phyloP scores from a whole-genome alignment of 2,329 filamentous ascomycete genomes.

The Chaetomium sp. region DNA sequence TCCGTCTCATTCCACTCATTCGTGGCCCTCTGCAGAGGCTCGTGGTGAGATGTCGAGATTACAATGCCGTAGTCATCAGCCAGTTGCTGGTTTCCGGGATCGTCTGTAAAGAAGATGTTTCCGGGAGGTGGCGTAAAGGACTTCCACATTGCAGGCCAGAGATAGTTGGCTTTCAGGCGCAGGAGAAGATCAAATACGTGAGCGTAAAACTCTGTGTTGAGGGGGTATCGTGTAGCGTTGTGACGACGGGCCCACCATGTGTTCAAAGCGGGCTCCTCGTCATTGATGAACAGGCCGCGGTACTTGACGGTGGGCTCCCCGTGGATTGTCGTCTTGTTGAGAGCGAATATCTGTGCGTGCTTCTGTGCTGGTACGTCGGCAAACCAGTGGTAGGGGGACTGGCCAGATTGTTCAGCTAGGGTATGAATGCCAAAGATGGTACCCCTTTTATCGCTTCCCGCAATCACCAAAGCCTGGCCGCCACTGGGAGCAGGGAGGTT shows the following conservation, averaged over 20 bases:
- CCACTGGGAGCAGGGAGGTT: constrained; percentile 50
- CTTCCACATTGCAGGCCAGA: constrained; percentile 70
- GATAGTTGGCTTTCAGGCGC: constrained; percentile 62
- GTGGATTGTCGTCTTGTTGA: constrained; percentile 50
- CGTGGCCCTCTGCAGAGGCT: constrained; percentile 64
- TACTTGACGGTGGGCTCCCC: constrained; percentile 60
- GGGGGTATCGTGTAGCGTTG: constrained; percentile 48
- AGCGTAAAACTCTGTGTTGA: constrained; percentile 60
- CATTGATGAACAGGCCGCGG: constrained; percentile 65
- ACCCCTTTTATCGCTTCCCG: constrained; percentile 60
- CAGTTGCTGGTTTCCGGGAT: constrained; percentile 58
- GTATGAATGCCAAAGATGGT: constrained; percentile 62
- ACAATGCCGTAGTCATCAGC: constrained; percentile 67
- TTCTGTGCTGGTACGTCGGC: constrained; percentile 57
- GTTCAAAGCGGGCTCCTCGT: constrained; percentile 62
- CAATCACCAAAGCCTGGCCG: constrained; percentile 55
- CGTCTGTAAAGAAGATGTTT: constrained; percentile 64
- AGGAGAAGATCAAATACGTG: constrained; percentile 66
- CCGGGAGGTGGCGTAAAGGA: constrained; percentile 47
- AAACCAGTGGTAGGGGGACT: constrained; percentile 65
- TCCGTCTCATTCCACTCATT: constrained; percentile 46
- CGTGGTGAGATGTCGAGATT: constrained; percentile 65
- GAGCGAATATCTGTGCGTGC: constrained; percentile 53
- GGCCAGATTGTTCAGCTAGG: constrained; percentile 62
- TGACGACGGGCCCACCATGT: constrained; percentile 57